Evolutionary conservation across 2,329 filamentous ascomycete species (phyloP), one percentile per base, ranked within the genome.

Genomic region (Pyrenochaeta sp.): DNA sequence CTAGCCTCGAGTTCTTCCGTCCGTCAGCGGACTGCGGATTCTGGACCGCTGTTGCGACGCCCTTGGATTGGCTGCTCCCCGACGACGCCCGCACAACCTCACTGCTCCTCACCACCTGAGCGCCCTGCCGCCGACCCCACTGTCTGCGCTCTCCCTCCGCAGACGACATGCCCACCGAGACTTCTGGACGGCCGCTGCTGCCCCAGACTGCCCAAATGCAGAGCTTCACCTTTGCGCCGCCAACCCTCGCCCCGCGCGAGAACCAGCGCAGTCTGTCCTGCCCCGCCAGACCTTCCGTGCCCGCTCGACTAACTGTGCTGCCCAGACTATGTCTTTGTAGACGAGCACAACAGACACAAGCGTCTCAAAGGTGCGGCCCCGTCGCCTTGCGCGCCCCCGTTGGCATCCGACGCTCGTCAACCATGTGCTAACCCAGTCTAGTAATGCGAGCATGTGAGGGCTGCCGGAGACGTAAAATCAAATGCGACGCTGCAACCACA

Each of bases 361-460:
- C 85, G 93, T 61, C 78, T 97, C 53, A 97, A 97, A 81, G 90
- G 90, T 94, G 82, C 49, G 71, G 29, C 34, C 37, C 23, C 48
- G 32, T 26, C 11, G 4, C 28, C 35, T 18, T 31, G 17, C 11
- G 27, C 7, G 19, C 18, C n/a, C 20, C 10, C 10, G 3, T 30
- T 38, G 21, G 27, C 15, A 18, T 15, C 14, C 23, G 15, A 31
- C 29, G 22, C 24, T 21, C 39, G 30, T 13, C 22, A 41, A 35
- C 32, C 35, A 26, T 13, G 13, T 57, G 53, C 66, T 71, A 53
- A 71, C 50, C 38, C 24, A 10, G 18, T 13, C 36, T 47, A 95
- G 93, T 96, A 38, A 96, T 96, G 91, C 87, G 94, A 77, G 94
- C 93, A 43, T 97, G 93, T 72, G 93, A 96, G 75, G 93, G 93